phyloP scores from a whole-genome alignment of 805 yeast genomes.

The Candida anglica region DNA sequence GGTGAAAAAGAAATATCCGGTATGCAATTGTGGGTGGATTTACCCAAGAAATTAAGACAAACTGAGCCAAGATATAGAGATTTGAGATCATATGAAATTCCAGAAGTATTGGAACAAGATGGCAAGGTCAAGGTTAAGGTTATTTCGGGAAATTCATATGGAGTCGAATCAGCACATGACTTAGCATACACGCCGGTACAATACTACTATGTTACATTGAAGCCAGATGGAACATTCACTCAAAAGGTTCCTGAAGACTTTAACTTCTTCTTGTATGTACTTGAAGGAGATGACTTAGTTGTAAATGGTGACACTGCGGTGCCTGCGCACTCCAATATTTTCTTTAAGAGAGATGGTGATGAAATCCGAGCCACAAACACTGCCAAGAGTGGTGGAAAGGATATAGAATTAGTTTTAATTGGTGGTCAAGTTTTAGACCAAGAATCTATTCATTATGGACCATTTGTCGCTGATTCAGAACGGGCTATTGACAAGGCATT shows the following conservation, averaged over 20 bases:
- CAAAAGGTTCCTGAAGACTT: conserved; percentile 53
- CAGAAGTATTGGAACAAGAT: conserved; percentile 33
- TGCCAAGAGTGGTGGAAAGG: conserved; percentile 12
- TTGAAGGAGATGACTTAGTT: conserved; percentile 52
- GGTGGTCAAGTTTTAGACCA: conserved; percentile 77
- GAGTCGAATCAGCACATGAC: conserved; percentile 66
- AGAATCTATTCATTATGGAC: conserved; percentile 84
- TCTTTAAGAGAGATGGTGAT: conserved; percentile 70
- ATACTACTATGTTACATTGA: conserved; percentile 61
- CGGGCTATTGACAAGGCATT: conserved; percentile 68
- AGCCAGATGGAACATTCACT: conserved; percentile 60
- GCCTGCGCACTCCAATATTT: conserved; percentile 47
- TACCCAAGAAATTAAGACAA: conserved; percentile 61
- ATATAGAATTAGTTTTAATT: conserved; percentile 63
- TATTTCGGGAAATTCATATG: conserved; percentile 73
- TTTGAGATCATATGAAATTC: conserved; percentile 17
- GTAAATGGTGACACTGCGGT: conserved; percentile 33
- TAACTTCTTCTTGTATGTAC: conserved; percentile 66
- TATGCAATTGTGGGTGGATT: conserved; percentile 85
- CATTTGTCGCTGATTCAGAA: conserved; percentile 75
- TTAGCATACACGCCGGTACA: conserved; percentile 80
- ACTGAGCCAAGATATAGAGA: conserved; percentile 16
- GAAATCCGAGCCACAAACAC: conserved; percentile 30
- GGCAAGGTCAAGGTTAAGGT: conserved; percentile 39
- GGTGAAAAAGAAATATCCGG: conserved; percentile 46